phyloP scores from a whole-genome alignment of 495 filamentous ascomycete genomes.

The Xylaria palmicola region DNA sequence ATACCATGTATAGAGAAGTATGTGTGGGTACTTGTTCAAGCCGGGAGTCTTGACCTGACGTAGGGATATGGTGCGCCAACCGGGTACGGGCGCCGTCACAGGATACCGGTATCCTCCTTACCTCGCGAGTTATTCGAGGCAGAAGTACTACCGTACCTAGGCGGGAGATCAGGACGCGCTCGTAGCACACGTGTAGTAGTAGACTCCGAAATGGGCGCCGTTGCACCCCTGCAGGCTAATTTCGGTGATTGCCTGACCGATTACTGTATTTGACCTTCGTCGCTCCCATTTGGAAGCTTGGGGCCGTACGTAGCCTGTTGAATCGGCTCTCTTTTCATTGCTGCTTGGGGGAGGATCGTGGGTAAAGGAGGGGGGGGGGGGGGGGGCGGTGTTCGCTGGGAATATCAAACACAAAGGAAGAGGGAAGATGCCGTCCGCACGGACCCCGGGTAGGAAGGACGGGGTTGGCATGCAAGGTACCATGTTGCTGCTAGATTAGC shows the following conservation, averaged over 20 bases:
- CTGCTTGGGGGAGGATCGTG: not conserved
- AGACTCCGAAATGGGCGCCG: not conserved
- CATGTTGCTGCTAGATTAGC: not conserved
- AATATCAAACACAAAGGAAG: not conserved
- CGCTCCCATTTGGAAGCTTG: not conserved
- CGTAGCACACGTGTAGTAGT: not conserved
- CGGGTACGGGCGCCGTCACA: not conserved
- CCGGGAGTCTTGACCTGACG: constrained; percentile 3
- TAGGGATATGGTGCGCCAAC: not conserved
- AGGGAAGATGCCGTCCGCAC: not conserved
- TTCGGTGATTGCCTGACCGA: not conserved
- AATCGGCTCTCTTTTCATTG: not conserved
- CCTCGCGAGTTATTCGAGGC: not conserved
- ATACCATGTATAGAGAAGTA: not conserved
- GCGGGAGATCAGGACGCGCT: not conserved
- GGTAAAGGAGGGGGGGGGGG: not conserved
- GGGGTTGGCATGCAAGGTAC: not conserved
- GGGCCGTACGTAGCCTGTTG: not conserved
- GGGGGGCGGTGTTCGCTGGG: not conserved
- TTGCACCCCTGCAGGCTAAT: constrained; percentile 8
- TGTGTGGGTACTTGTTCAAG: not conserved
- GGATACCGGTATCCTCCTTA: not conserved
- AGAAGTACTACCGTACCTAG: not conserved
- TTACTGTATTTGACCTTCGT: constrained; percentile 15
- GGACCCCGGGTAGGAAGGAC: not conserved